Conservation (phyloP, 2,329 filamentous ascomycete genomes). For the Trichoderma atrobrunneum region DNA sequence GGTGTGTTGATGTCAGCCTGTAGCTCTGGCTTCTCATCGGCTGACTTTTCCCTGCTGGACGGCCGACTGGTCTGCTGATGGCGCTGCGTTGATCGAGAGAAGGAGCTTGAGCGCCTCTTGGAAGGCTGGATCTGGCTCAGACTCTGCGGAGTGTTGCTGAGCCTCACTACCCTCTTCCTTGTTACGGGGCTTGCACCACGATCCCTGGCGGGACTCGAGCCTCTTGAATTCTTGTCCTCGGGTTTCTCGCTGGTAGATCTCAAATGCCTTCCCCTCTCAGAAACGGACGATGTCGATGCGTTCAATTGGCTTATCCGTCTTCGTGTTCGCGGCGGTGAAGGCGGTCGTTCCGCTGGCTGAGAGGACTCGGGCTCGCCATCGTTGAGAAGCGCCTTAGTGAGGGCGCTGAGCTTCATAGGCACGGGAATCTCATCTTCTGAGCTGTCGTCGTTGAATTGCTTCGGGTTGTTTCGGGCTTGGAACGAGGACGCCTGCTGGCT, state of each 20-base stretch:
- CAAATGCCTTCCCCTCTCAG: constrained; percentile 45
- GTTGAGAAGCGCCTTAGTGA: constrained; percentile 80
- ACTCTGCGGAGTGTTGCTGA: constrained; percentile 51
- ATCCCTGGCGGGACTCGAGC: constrained; percentile 47
- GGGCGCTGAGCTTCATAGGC: constrained; percentile 89
- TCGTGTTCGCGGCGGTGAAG: constrained; percentile 48
- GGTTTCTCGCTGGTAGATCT: constrained; percentile 49
- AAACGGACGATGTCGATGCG: constrained; percentile 41
- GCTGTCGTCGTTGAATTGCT: constrained; percentile 67
- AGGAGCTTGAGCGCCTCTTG: constrained; percentile 51
- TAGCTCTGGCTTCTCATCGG: constrained; percentile 39
- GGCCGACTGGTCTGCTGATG: constrained; percentile 38
- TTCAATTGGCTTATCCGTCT: constrained; percentile 49
- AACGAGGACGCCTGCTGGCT: constrained; percentile 39
- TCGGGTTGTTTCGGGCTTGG: constrained; percentile 35
- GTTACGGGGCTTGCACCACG: constrained; percentile 49
- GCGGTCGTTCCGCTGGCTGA: constrained; percentile 29
- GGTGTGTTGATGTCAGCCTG: constrained; percentile 53
- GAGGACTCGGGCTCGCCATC: constrained; percentile 52
- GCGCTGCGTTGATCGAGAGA: constrained; percentile 37
- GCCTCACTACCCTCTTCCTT: constrained; percentile 56
- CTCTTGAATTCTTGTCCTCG: constrained; percentile 35
- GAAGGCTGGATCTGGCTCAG: constrained; percentile 40
- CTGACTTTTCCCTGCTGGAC: constrained; percentile 41
- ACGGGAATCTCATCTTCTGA: constrained; percentile 92